Conservation (phyloP, 176 grass and related monocot species). For the Musa acuminata region DNA sequence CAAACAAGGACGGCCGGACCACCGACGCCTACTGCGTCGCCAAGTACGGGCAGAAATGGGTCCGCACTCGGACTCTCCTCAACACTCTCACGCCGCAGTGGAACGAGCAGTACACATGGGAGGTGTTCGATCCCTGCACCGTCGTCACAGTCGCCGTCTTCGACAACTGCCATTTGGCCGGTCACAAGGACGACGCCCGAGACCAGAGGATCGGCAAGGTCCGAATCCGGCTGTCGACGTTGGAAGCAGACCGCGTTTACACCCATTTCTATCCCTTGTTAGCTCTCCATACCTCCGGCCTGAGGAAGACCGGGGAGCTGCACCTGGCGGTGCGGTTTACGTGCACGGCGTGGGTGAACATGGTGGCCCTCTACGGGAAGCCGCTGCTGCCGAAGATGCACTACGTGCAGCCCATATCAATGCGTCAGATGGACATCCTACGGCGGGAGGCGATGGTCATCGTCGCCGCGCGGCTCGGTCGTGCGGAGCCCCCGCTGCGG, state of each 20-base stretch:
- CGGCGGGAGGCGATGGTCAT: conserved; percentile 7
- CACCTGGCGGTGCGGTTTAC: conserved; percentile 14
- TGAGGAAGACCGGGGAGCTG: conserved; percentile 9
- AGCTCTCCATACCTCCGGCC: background rate
- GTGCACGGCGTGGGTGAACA: conserved; percentile 15
- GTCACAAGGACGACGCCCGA: background rate
- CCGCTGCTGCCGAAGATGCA: conserved; percentile 20
- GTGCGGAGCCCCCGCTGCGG: conserved; percentile 10
- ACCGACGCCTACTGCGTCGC: conserved; percentile 20
- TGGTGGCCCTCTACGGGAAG: conserved; percentile 12
- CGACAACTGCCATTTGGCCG: conserved; percentile 12
- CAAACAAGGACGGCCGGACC: background rate
- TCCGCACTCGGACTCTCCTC: conserved; percentile 10
- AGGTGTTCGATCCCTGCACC: conserved; percentile 15
- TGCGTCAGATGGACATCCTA: background rate
- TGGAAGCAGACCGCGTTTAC: conserved; percentile 2
- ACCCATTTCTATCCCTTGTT: conserved; percentile 7
- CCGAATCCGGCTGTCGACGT: conserved; percentile 14
- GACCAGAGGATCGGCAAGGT: conserved; percentile 17
- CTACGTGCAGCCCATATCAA: background rate
- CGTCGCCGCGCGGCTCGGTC: background rate
- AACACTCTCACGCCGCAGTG: conserved; percentile 9
- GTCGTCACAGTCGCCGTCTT: conserved; percentile 13
- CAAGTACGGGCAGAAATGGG: conserved; percentile 5
- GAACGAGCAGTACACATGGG: conserved; percentile 18